Conservation (phyloP, 2,329 filamentous ascomycete species). For the Fusarium sp. region DNA sequence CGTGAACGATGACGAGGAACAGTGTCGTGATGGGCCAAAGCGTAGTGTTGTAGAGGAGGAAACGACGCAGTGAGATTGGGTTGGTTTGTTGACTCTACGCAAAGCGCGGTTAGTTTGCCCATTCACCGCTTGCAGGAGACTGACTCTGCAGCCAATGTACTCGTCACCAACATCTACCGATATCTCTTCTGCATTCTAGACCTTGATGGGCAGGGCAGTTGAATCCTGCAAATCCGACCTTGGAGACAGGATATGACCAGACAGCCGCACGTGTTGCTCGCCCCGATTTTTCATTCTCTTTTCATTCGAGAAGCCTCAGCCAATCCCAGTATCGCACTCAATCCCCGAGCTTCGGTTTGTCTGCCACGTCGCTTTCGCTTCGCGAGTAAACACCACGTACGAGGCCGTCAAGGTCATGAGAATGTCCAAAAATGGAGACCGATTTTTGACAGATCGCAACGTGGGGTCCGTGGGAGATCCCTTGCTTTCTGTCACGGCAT, state of each 20-base stretch:
- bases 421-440: constrained; percentile 25
- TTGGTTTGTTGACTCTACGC: constrained; percentile 6
- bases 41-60: constrained; percentile 6
- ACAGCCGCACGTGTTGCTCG: constrained; percentile 24
- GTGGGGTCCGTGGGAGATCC: constrained; percentile 34
- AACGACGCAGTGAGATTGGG: background rate
- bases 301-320: constrained; percentile 18
- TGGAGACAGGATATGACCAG: constrained; percentile 16
- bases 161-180: constrained; percentile 12
- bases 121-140: constrained; percentile 1
- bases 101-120: constrained; percentile 32
- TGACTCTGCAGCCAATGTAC: background rate
- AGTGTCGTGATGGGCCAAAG: constrained; percentile 4
- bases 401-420: constrained; percentile 8
- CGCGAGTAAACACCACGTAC: constrained; percentile 9
- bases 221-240: background rate
- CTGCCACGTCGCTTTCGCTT: constrained; percentile 9
- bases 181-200: background rate
- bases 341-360: background rate
- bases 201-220: background rate
- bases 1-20: background rate
- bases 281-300: constrained; percentile 7
- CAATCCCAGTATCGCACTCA: background rate
- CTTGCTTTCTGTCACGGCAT: background rate
- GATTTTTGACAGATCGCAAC: constrained; percentile 18